Conservation (phyloP, 441 rosid species). For the Aquilaria agallochum region DNA sequence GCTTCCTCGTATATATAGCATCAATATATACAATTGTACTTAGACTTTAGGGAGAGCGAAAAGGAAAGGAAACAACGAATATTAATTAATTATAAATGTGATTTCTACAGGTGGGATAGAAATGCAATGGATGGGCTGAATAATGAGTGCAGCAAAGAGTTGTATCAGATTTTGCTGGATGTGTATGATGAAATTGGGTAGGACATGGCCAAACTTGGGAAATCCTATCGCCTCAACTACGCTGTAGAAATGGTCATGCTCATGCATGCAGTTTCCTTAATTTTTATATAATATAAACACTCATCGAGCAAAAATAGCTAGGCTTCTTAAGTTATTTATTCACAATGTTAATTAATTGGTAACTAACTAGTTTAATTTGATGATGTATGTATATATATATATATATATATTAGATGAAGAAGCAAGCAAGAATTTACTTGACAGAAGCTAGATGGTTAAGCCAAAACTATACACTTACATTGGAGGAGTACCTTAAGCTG, state of each 20-base stretch:
- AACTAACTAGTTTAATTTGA: too few species aligned
- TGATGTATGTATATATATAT: too few species aligned
- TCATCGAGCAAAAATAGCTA: too few species aligned
- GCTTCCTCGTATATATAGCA: too few species aligned
- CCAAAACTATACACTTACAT: slow-evolving; percentile 9
- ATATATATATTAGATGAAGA: slow-evolving; percentile 6
- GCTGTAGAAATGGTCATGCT: not conserved
- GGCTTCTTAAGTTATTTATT: too few species aligned
- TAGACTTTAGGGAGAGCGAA: too few species aligned
- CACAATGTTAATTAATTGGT: too few species aligned
- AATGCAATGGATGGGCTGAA: slow-evolving; percentile 15
- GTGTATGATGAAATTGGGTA: slow-evolving; percentile 26
- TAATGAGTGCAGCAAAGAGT: slow-evolving; percentile 26
- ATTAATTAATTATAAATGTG: not conserved
- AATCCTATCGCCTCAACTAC: slow-evolving; percentile 1
- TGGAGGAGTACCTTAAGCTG: slow-evolving; percentile 19
- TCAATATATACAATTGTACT: too few species aligned
- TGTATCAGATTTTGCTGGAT: slow-evolving; percentile 16
- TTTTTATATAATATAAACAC: too few species aligned
- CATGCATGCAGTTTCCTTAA: too few species aligned
- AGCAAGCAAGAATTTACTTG: slow-evolving; percentile 5
- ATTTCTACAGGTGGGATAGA: slow-evolving; percentile 21
- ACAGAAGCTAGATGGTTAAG: slow-evolving; percentile 16
- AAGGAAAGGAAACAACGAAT: not conserved
- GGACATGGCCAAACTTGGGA: slow-evolving; percentile 13